A percentile compares a stretch with the other conserved stretches of the same genome.
phyloP scores from a whole-genome alignment of 331 rosid species.

The Telfairia occidentalis region DNA sequence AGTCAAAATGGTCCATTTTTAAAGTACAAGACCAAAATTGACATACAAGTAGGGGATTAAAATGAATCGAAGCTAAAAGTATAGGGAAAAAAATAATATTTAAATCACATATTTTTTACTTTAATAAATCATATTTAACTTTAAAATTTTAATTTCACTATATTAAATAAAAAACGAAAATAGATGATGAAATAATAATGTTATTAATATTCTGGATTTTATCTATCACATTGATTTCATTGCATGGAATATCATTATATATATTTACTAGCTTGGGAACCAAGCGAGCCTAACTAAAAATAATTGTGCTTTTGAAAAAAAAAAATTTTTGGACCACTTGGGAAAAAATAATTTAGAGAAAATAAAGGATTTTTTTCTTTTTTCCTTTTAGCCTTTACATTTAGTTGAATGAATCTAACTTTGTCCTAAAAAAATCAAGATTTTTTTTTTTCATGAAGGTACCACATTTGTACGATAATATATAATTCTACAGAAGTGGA shows the following conservation, averaged over 20 bases:
- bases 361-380: background rate
- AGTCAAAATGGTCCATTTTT: too few species aligned
- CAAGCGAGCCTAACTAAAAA: background rate
- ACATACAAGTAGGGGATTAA: too few species aligned
- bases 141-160: background rate
- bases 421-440: background rate
- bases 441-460: too few species aligned
- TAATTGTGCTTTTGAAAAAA: background rate
- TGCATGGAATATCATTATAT: background rate
- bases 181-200: conserved; percentile 1
- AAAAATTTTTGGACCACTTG: background rate
- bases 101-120: too few species aligned
- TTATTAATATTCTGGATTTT: background rate
- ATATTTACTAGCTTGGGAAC: background rate
- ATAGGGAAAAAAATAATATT: too few species aligned
- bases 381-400: too few species aligned
- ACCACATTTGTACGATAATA: too few species aligned
- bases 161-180: background rate
- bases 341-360: background rate
- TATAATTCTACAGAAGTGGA: too few species aligned
- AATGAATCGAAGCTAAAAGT: too few species aligned
- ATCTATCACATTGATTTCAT: background rate
- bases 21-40: too few species aligned
- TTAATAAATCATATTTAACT: too few species aligned
- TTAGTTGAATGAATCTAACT: background rate